A percentile compares a stretch with the other conserved stretches of the same genome.
These are phyloP conservation scores for Sugiyamaella sp. DNA, from an alignment of 1,139 yeast genomes.

Conservation along the genomic window DNA sequence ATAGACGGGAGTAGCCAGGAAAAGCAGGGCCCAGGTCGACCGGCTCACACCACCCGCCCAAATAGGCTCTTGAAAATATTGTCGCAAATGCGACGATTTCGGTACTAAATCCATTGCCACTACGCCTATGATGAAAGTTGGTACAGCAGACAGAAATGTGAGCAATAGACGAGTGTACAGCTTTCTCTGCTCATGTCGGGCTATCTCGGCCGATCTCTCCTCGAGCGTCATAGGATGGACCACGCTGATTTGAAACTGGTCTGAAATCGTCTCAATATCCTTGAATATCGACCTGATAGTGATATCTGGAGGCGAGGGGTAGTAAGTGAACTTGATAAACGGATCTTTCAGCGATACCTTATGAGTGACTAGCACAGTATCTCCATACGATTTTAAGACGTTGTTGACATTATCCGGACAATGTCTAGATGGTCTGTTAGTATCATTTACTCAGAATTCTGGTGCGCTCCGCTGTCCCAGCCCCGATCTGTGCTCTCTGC, in stretches of 20 bases:
- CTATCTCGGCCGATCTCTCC: slow-evolving; percentile 59
- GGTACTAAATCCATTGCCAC: slow-evolving; percentile 69
- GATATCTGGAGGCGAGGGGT: slow-evolving; percentile 54
- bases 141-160: slow-evolving; percentile 60
- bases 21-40: slow-evolving; percentile 64
- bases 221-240: slow-evolving; percentile 62
- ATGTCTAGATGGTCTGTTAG: slow-evolving; percentile 42
- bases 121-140: slow-evolving; percentile 69
- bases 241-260: slow-evolving; percentile 56
- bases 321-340: slow-evolving; percentile 61
- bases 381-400: slow-evolving; percentile 57
- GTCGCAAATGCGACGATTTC: slow-evolving; percentile 47
- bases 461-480: no score
- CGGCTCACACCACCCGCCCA: slow-evolving; percentile 68
- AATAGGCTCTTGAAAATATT: slow-evolving; percentile 62
- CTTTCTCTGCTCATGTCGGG: slow-evolving; percentile 52
- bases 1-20: slow-evolving; percentile 72
- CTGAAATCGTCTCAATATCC: slow-evolving; percentile 52
- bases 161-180: slow-evolving; percentile 53
- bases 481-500: no score
- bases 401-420: slow-evolving; percentile 63
- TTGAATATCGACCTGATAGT: slow-evolving; percentile 57
- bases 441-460: not conserved
- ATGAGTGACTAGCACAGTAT: slow-evolving; percentile 56
- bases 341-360: slow-evolving; percentile 60